Base-by-base conservation (phyloP, 176 grass and related monocot genomes). In the Phyllostachys edulis region DNA sequence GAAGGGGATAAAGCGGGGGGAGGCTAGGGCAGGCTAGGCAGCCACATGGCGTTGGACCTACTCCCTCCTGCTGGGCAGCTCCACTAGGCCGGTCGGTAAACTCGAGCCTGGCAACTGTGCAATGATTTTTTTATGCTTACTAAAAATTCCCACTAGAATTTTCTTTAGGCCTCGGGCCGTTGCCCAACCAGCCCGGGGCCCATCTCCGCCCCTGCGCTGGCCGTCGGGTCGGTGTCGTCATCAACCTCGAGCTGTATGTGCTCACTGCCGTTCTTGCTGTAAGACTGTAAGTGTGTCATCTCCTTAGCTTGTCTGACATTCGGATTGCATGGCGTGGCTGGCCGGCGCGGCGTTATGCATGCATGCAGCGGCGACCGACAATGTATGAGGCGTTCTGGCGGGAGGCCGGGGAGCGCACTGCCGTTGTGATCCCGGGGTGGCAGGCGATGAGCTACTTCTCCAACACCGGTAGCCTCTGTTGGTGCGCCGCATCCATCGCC, bases 391-490 rank as follows among this genome's bases (percentile, higher is more conserved):
- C 0, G 41, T 97, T 92, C 76, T 97, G 92, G 94, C 79, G 55
- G 76, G 59, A 62, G 67, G 45, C 81, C 6, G 89, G 91, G 0
- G 39, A 47, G 11, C 64, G 76, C 4, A 90, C 79, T 8, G 79
- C 72, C 9, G 63, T 86, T 2, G 80, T 74, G 3, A 85, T 97
- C 67, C 88, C 80, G 0, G 85, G 90, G 5, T 92, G 80, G 76
- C 51, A 68, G 8, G 81, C 54, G 7, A 83, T 92, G 90, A 97
- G 92, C 74, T 97, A 97, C 90, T 40, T 76, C 82, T 92, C 94
- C n/a, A 83, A 89, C 47, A 50, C 73, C 26, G 16, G 26, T 12
- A 75, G 75, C 23, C 27, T 90, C 21, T 97, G 92, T 75, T 92
- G 85, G 90, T 71, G 9, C 78, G 82, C 34, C 87, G 92, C 11